Percentiles rank a stretch among this genome's conserved stretches.
Conservation (phyloP, 129 eudicot species). For the Saussurea involucrata region DNA sequence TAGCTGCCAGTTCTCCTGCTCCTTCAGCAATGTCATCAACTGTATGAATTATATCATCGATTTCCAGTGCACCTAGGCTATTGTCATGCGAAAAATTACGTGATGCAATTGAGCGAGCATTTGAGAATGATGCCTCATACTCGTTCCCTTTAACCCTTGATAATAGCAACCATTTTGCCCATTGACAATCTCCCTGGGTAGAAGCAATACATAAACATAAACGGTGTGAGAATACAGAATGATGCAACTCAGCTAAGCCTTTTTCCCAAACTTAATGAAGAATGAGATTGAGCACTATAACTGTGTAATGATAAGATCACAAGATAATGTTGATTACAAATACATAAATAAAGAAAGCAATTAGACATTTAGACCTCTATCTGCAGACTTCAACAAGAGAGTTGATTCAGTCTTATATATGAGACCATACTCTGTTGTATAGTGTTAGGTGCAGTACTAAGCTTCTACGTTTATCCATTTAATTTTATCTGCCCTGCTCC, state of each 20-base stretch:
- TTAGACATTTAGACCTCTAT: neutral
- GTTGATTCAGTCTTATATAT: neutral
- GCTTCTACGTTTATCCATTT: neutral
- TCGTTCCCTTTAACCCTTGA: slow-evolving; percentile 78
- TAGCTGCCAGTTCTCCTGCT: slow-evolving; percentile 93
- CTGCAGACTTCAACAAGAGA: neutral
- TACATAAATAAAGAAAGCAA: neutral
- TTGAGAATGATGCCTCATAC: slow-evolving; percentile 91
- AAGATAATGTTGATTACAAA: neutral
- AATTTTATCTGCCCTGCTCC: neutral
- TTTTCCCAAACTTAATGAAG: neutral
- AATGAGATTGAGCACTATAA: neutral
- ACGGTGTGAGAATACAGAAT: neutral
- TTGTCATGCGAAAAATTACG: slow-evolving; percentile 47
- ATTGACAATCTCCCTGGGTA: slow-evolving; percentile 79
- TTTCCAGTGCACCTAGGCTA: slow-evolving; percentile 54
- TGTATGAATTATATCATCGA: slow-evolving; percentile 63
- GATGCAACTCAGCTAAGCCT: neutral
- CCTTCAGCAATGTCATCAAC: slow-evolving; percentile 99
- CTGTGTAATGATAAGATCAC: neutral
- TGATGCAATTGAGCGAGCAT: slow-evolving; percentile 72
- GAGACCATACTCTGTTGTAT: neutral
- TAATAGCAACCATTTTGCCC: slow-evolving; percentile 89
- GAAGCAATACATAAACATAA: slow-evolving; percentile 11
- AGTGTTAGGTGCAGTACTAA: neutral